Evolutionary conservation across 768 basidiomycete species (phyloP), one percentile per base, ranked within the genome.

Genomic region (Amanita molliuscula): DNA sequence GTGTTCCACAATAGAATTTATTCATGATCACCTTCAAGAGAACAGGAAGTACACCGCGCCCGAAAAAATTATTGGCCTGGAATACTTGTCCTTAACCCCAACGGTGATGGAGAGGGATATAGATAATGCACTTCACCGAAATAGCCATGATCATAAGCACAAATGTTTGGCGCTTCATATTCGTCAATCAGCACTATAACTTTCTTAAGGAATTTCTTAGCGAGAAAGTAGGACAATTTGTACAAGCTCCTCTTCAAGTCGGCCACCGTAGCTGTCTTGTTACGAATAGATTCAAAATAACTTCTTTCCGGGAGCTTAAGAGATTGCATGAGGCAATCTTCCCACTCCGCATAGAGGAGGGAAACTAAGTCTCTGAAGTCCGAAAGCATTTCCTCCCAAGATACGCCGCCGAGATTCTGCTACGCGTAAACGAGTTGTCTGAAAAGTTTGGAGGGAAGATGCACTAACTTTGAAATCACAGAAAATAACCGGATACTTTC

Each of bases 11-110:
- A 48, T 40, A 26, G 36, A 54, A 51, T 45, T 36, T 38, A 33
- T 51, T 47, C 28, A 51, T 33, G 45, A 54, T 51, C 38, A 54
- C 53, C 53, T 54, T 54, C 53, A 54, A 54, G 49, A 54, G 53
- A 54, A 18, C 28, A 46, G 53, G 50, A 46, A 53, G 44, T 43
- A 51, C 41, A 34, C 49, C 53, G 36, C 53, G 43, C 53, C 54
- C 51, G 26, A 55, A 55, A 52, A 50, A 52, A n/a, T 43, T 29
- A 46, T 55, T 52, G 29, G 45, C 51, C 54, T 55, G 47, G 46
- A 55, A 42, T 48, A 52, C 51, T 47, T 46, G 47, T 53, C 47
- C 47, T 53, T 44, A 50, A 50, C 48, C 36, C 34, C 34, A 50
- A 53, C 47, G 16, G 52, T 49, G 38, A 46, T 54, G 31, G 49